Evolutionary conservation across 2,329 filamentous ascomycete genomes (phyloP), one percentile per base, ranked within the genome.

Genomic region (Venturia oleaginea): DNA sequence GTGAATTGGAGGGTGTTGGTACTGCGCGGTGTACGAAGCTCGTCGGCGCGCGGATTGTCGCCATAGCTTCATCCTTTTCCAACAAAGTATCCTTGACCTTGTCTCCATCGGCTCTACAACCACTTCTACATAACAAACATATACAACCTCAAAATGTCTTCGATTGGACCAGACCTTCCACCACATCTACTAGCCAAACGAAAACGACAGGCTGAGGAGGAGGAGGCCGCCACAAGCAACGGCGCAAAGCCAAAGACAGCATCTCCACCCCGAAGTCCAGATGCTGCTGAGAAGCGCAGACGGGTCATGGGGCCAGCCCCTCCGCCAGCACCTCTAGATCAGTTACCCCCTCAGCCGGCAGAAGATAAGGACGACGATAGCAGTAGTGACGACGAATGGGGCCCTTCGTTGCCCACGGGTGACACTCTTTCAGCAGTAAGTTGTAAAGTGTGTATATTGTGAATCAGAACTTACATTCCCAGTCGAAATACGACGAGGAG

Each of bases 121-220:
- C n/a, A 34, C 51, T 19, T 32, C 27, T 34, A 57, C 51, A 57
- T 15, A 30, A 57, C n/a, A n/a, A 30, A 15, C 4, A n/a, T 19
- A 32, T n/a, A 62, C 10, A 17, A 48, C 17, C 7, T 17, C 54
- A 37, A 46, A 30, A 90, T 90, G 87, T 78, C 86, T 61, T 85
- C 84, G 40, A 86, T 90, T 71, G 88, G 89, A 5, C 89, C 90
- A 17, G 80, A 86, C 66, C 75, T 92, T 30, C 89, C 90, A 15
- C 81, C 88, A 4, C 85, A 89, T 67, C 80, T 88, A 51, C 72
- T 83, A 40, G 69, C 80, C 13, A 80, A 83, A 73, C 71, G 76
- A 67, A 76, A 84, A 80, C 76, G 76, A 74, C 69, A 80, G 68
- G 74, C 76, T 65, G 76, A 80, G 38, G 77, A 76, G 66, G 70